These are phyloP conservation scores for Cinchona pubescens DNA, from an alignment of 257 asterid species.

Conservation along the genomic window DNA sequence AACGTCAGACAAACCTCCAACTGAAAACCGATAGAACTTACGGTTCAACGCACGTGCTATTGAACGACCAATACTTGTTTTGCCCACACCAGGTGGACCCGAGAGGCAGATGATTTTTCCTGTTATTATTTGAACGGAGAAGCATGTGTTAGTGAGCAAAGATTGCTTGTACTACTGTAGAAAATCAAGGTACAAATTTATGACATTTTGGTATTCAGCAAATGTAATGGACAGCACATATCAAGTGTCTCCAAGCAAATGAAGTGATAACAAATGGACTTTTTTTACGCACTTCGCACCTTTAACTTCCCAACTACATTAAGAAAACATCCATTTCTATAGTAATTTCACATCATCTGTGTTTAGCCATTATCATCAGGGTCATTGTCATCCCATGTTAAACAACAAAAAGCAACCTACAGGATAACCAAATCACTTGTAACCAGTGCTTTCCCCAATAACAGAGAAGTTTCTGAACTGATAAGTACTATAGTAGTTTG, in stretches of 20 bases:
- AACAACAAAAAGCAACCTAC: not conserved
- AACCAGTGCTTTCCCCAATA: not conserved
- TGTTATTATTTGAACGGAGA: conserved; percentile 29
- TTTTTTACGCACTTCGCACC: not conserved
- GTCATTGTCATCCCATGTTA: not conserved
- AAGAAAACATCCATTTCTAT: not conserved
- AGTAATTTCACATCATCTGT: not conserved
- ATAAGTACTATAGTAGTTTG: not conserved
- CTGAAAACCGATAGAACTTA: conserved; percentile 94
- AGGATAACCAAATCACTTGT: not conserved
- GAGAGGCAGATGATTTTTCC: conserved; percentile 96
- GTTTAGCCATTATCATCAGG: not conserved
- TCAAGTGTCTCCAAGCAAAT: not conserved
- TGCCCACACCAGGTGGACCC: conserved; percentile 99
- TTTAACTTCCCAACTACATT: not conserved
- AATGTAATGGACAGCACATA: not conserved
- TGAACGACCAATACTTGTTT: conserved; percentile 98
- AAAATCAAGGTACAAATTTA: not conserved
- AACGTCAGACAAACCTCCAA: conserved; percentile 99
- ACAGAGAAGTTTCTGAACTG: not conserved
- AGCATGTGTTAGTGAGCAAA: conserved; percentile 12
- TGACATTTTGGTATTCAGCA: not conserved
- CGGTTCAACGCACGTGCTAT: conserved; percentile 98
- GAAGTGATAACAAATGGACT: too few relatives aligned
- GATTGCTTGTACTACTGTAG: not conserved